These are phyloP conservation scores for Boletus patriciae DNA, from an alignment of 768 basidiomycete species.

Conservation along the genomic window DNA sequence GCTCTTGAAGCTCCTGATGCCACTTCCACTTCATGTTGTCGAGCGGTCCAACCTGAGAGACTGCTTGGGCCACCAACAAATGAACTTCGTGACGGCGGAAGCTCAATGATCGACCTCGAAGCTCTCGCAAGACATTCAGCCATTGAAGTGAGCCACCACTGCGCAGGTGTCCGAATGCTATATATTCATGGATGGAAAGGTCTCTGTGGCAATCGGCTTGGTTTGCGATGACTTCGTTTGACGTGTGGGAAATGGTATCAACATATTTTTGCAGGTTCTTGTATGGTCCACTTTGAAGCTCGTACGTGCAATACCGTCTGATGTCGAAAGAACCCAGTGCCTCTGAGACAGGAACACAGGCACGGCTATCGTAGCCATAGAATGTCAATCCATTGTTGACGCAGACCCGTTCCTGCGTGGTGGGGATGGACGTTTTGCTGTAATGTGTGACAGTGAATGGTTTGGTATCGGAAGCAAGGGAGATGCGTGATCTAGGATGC, in stretches of 20 bases:
- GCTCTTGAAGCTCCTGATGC: slow-evolving; percentile 40
- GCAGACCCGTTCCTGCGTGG: slow-evolving; percentile 16
- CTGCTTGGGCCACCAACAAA: slow-evolving; percentile 43
- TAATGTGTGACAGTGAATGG: slow-evolving; percentile 19
- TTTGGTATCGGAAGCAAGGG: slow-evolving; percentile 25
- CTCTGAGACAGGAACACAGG: slow-evolving; percentile 12
- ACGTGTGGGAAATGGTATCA: slow-evolving; percentile 35
- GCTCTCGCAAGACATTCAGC: slow-evolving; percentile 50
- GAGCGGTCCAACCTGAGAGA: slow-evolving; percentile 43
- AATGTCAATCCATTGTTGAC: slow-evolving; percentile 38
- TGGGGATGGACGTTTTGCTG: slow-evolving; percentile 12
- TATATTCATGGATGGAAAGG: slow-evolving; percentile 46
- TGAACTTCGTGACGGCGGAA: slow-evolving; percentile 44
- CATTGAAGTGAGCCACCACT: slow-evolving; percentile 48
- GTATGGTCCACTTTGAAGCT: slow-evolving; percentile 37
- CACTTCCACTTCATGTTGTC: slow-evolving; percentile 27
- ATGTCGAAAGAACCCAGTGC: slow-evolving; percentile 15
- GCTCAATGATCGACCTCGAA: slow-evolving; percentile 40
- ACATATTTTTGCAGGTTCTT: slow-evolving; percentile 38
- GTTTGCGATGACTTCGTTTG: slow-evolving; percentile 43
- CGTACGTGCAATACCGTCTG: slow-evolving; percentile 31
- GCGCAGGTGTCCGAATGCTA: slow-evolving; percentile 46
- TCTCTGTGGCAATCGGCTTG: slow-evolving; percentile 43
- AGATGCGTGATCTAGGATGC: slow-evolving; percentile 19
- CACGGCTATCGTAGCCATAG: slow-evolving; percentile 29